Evolutionary conservation across 2,329 filamentous ascomycete genomes (phyloP), one percentile per base, ranked within the genome.

Genomic region (Aspergillus terreus): DNA sequence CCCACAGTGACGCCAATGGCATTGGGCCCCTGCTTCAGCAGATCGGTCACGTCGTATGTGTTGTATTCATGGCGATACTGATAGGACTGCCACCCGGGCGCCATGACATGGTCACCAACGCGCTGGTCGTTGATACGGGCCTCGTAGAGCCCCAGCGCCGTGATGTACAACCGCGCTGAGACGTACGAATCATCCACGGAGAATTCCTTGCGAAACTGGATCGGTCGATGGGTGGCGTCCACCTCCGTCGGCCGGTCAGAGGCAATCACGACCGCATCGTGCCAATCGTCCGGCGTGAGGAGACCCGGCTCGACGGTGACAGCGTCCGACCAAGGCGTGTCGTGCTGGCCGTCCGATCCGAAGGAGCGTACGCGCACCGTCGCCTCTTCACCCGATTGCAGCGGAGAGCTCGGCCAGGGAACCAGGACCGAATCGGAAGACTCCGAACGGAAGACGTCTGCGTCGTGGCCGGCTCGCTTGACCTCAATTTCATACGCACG

Each of bases 81-180:
- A 52, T 82, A 83, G 0, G 73, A 72, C 45, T 76, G 73, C 76
- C 78, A 82, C 0, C 79, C 79, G 4, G 54, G 58, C 4, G 78
- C 75, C 33, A 81, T 64, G 32, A 74, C 70, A 17, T 66, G 56
- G 50, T 71, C 63, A 0, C 76, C 75, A 1, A 80, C 71, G 1
- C 66, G 62, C 0, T 65, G 50, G 0, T 75, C 78, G 44, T 82
- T 81, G 50, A 82, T 72, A 17, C 71, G 66, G 0, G 72, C 74
- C 44, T 76, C 68, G 44, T 78, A 81, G 1, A 80, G 33, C 0
- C 78, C 78, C 0, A 74, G 62, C 0, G 71, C 69, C 0, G 76
- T 78, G 47, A 78, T 73, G 46, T 80, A 80, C 0, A 80, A 62
- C 1, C 77, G 46, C 3, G 58, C 59, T 7, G 49, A 51, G 25